phyloP scores from a whole-genome alignment of 2,329 filamentous ascomycete species.

The Alternaria hordeiaustralica region DNA sequence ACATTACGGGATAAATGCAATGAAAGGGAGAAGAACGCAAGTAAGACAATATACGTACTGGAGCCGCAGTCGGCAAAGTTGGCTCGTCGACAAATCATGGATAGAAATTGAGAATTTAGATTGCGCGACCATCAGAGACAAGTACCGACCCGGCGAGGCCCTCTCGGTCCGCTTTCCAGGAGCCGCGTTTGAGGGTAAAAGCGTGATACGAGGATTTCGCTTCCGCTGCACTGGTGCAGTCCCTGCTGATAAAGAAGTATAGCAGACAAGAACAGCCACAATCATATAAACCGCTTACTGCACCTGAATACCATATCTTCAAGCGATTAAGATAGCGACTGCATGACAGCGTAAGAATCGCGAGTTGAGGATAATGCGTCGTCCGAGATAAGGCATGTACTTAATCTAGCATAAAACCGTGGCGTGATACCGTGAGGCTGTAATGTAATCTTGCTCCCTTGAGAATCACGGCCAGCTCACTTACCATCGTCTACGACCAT shows the following conservation, averaged over 20 bases:
- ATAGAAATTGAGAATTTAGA: conserved; percentile 17
- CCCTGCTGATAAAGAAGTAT: conserved; percentile 8
- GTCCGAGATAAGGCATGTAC: background rate
- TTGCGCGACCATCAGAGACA: conserved; percentile 2
- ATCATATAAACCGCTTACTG: conserved; percentile 3
- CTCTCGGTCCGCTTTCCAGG: conserved; percentile 7
- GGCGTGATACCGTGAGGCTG: conserved; percentile 3
- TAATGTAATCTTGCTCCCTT: background rate
- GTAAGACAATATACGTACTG: conserved; percentile 6
- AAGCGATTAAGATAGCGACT: background rate
- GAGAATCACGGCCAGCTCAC: background rate
- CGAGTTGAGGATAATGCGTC: background rate
- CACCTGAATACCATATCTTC: background rate
- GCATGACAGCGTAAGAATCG: background rate
- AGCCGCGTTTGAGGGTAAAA: conserved; percentile 1
- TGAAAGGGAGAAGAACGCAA: background rate
- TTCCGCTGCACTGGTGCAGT: conserved; percentile 17
- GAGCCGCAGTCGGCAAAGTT: conserved; percentile 1
- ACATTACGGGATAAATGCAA: background rate
- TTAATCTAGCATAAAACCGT: background rate
- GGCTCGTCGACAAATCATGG: conserved; percentile 10
- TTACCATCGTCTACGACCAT: background rate
- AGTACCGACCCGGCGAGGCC: conserved; percentile 3
- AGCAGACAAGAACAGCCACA: conserved; percentile 1
- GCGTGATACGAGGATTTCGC: conserved; percentile 15